A percentile compares a stretch with the other conserved stretches of the same genome.
Conservation (phyloP, 306 rosid species). For the Aeschynomene evenia region DNA sequence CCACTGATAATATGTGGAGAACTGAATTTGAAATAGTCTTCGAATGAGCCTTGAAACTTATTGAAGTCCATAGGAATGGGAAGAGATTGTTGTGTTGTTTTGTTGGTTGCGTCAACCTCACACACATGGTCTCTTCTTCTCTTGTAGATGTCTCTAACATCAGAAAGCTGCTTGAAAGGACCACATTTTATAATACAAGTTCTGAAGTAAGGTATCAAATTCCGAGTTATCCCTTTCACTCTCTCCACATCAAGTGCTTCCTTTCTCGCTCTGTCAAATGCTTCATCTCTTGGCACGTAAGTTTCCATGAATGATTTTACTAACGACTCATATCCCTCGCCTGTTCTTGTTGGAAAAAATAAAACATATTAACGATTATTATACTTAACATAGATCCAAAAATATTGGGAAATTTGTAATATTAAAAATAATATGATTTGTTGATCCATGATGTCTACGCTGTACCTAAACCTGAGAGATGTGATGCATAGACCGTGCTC, state of each 20-base stretch:
- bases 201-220: constrained; percentile 31
- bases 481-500: no score
- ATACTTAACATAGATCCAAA: not conserved
- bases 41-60: constrained; percentile 11
- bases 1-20: constrained; percentile 21
- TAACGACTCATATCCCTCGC: constrained; percentile 18
- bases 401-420: not conserved
- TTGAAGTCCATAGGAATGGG: not conserved
- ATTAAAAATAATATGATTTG: not conserved
- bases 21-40: constrained; percentile 36
- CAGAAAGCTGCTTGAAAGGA: constrained; percentile 32
- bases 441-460: no score
- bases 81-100: not conserved
- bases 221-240: constrained; percentile 35
- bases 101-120: not conserved
- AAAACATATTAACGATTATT: not conserved
- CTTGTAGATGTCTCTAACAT: constrained; percentile 27
- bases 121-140: not conserved
- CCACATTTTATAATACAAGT: constrained; percentile 23
- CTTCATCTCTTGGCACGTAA: constrained; percentile 51
- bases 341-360: constrained; percentile 4
- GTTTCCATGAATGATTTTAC: not conserved
- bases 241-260: constrained; percentile 33
- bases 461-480: no score
- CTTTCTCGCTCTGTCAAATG: constrained; percentile 23